Percentiles rank a stretch among this genome's conserved stretches.
Conservation (phyloP, 2,329 filamentous ascomycete species). For the Sporothrix brunneoviolacea region DNA sequence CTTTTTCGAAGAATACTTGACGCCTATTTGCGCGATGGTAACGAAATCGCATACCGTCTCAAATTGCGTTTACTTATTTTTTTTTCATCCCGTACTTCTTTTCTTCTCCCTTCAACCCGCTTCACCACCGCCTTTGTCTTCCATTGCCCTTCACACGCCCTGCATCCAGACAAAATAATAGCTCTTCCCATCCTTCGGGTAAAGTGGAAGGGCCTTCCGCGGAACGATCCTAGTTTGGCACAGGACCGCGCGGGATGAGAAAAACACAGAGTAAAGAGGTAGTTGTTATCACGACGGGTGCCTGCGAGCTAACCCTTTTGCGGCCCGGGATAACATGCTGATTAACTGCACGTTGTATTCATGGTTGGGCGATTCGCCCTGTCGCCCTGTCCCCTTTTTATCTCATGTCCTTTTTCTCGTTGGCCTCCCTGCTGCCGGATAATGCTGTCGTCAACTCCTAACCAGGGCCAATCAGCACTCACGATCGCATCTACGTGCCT, state of each 20-base stretch:
- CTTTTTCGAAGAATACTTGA: too few relatives aligned
- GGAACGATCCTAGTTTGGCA: constrained; percentile 10
- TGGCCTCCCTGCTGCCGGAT: constrained; percentile 1
- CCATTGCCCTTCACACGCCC: too few relatives aligned
- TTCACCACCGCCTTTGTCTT: too few relatives aligned
- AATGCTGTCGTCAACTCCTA: neutral
- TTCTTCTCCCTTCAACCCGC: neutral
- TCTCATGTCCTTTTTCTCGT: neutral
- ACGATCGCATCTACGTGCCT: constrained; percentile 11
- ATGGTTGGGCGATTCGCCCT: too few relatives aligned
- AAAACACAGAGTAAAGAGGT: neutral
- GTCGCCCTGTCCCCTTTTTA: neutral
- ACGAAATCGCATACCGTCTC: neutral
- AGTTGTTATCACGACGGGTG: constrained; percentile 6
- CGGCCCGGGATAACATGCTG: too few relatives aligned
- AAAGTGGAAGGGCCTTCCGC: constrained; percentile 11
- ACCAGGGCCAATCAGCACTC: constrained; percentile 1
- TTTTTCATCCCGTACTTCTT: neutral
- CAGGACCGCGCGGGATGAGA: constrained; percentile 8
- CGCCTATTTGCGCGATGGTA: too few relatives aligned
- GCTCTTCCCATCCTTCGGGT: constrained; percentile 5
- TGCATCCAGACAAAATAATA: too few relatives aligned
- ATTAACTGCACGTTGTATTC: too few relatives aligned
- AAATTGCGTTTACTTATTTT: too few relatives aligned
- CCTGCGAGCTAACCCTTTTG: too few relatives aligned